phyloP scores from a whole-genome alignment of 1,284 basidiomycete species.

The Phellopilus nigrolimitatus region DNA sequence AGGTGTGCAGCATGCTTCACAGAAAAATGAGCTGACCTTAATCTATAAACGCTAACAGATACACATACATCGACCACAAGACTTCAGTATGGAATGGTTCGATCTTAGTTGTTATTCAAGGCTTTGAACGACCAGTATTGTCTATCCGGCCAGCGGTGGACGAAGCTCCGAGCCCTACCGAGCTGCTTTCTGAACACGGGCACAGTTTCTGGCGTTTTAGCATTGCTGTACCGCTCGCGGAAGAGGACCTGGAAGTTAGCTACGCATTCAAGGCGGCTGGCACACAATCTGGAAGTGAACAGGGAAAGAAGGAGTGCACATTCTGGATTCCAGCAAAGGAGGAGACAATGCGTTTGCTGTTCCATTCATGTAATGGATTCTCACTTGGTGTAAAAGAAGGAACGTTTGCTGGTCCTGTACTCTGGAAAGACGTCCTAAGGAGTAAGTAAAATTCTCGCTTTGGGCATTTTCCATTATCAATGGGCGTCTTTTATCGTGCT shows the following conservation, averaged over 20 bases:
- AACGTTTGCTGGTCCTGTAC: constrained; percentile 20
- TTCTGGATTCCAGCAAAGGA: constrained; percentile 23
- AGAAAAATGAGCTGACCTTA: too few relatives aligned
- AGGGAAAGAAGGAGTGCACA: constrained; percentile 3
- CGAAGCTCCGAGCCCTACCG: constrained; percentile 4
- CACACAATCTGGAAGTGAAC: background rate
- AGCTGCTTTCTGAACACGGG: constrained; percentile 16
- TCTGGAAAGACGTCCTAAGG: constrained; percentile 24
- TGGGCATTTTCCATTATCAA: background rate
- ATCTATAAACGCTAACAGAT: too few relatives aligned
- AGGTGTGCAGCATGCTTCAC: constrained; percentile 8
- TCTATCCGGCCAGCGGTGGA: constrained; percentile 1
- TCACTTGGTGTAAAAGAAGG: constrained; percentile 20
- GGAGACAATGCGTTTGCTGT: constrained; percentile 24
- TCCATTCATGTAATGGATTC: constrained; percentile 25
- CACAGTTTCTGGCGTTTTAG: constrained; percentile 22
- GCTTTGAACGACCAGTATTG: constrained; percentile 2
- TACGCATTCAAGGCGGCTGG: constrained; percentile 7
- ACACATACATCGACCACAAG: constrained; percentile 21
- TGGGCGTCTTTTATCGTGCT: background rate
- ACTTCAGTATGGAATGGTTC: constrained; percentile 22
- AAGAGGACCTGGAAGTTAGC: constrained; percentile 17
- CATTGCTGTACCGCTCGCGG: constrained; percentile 14
- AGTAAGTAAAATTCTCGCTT: constrained; percentile 15
- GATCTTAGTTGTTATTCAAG: constrained; percentile 17